phyloP scores from a whole-genome alignment of 192 early-diverging fungal genomes.

The Podila minutissima region DNA sequence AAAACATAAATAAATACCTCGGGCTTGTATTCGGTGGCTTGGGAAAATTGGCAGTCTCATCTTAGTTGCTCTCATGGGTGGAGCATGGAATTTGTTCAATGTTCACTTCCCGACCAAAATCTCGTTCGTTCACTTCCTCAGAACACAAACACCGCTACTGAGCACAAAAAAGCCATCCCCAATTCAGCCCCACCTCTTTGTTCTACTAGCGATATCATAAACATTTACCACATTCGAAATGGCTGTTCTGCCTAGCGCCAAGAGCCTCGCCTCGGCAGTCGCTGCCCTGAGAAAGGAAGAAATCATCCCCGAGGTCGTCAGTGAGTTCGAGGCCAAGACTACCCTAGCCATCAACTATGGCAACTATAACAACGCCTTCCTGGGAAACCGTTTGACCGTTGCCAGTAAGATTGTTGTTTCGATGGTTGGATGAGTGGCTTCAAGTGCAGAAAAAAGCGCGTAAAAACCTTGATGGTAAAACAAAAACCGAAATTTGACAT shows the following conservation, averaged over 20 bases:
- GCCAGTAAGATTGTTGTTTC: not conserved
- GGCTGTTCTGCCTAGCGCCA: not conserved
- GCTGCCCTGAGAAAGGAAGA: not conserved
- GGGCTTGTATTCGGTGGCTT: not conserved
- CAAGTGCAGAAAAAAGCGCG: not conserved
- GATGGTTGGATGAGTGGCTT: not conserved
- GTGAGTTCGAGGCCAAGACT: not conserved
- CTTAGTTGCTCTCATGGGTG: too few species aligned
- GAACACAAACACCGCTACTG: too few species aligned
- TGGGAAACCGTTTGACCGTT: not conserved
- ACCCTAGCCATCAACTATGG: not conserved
- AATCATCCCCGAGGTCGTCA: not conserved
- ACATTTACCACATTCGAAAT: not conserved
- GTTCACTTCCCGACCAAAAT: too few species aligned
- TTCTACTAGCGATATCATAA: too few species aligned
- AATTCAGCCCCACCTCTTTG: too few species aligned
- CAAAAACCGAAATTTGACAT: not conserved
- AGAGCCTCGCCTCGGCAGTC: not conserved
- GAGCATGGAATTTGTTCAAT: too few species aligned
- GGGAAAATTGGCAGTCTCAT: too few species aligned
- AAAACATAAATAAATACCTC: constrained; percentile 11
- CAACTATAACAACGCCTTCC: constrained; percentile 1
- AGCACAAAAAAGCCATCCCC: too few species aligned
- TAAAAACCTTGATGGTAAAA: not conserved
- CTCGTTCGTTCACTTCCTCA: too few species aligned